Base-by-base conservation (phyloP, 2,329 filamentous ascomycete species). In the Phialophora chinensis region DNA sequence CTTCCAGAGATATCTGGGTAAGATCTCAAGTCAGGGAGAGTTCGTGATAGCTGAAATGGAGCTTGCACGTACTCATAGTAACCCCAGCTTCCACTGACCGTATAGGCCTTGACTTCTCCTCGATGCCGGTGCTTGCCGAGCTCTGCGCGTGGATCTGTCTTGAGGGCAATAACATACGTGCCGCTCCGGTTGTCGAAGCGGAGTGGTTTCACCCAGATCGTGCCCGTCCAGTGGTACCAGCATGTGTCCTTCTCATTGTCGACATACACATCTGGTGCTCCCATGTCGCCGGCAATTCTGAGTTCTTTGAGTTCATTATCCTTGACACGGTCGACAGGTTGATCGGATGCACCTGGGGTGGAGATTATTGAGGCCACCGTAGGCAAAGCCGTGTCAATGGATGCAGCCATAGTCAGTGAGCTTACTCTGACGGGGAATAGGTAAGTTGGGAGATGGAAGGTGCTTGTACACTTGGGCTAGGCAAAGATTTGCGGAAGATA, bases 111-210 rank as follows among this genome's bases (percentile, higher is more conserved):
- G 25, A 73, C 72, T 27, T 59, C 63, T 25, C 72, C 71, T 7
- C 72, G 63, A 60, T 73, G 72, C 12, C 72, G 67, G 59, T 73
- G 72, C 57, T 72, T 72, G 7, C 72, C 72, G 3, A 73, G 58
- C 69, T 67, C 67, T 6, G 71, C 67, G 20, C 70, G 61, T n/a
- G 65, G 62, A 25, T 65, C 63, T 17, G 67, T 71, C 59, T 69
- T 65, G 4, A 73, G 58, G 7, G 63, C 69, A 33, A 70, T 68
- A 3, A 72, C 72, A 53, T 67, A 73, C 35, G 66, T 69, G 14
- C 71, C 72, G 4, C 55, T 69, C 23, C 71, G 58, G 38, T 69
- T 71, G 53, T 73, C 70, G 60, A 73, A 73, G 29, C 72, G 71
- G 8, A 72, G 59, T n/a, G 72, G 72, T 67, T 73, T 73, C 20